Evolutionary conservation across 495 filamentous ascomycete genomes (phyloP).

Genomic region (Podospora comata): DNA sequence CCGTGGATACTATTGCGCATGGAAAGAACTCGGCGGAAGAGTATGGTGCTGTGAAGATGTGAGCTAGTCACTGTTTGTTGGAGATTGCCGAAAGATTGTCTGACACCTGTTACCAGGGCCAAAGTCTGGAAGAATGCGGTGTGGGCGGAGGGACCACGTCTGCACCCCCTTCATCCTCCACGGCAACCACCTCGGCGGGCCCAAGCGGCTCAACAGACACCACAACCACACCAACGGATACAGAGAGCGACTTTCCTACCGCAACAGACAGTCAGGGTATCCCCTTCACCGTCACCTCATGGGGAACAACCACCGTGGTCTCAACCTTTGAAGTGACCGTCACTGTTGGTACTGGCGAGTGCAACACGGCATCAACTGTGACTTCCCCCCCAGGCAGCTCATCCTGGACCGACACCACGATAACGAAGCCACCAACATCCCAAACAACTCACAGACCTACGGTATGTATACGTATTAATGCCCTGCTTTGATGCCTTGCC

Average conservation of each 20-base stretch:
- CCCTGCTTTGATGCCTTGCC: not conserved
- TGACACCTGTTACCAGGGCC: constrained; percentile 20
- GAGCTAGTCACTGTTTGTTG: constrained; percentile 1
- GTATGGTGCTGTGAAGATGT: constrained; percentile 35
- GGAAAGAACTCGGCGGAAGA: constrained; percentile 25
- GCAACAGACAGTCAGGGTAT: constrained; percentile 10
- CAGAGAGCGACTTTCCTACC: not conserved
- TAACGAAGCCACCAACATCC: constrained; percentile 2
- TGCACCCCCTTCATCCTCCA: not conserved
- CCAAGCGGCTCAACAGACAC: not conserved
- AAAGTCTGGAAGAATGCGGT: constrained; percentile 31
- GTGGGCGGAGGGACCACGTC: constrained; percentile 2
- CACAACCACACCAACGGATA: not conserved
- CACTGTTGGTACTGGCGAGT: constrained; percentile 6
- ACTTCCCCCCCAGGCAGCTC: not conserved
- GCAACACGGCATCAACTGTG: not conserved
- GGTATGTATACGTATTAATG: not conserved
- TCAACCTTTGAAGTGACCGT: constrained; percentile 16
- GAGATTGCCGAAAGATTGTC: not conserved
- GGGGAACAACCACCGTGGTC: constrained; percentile 17
- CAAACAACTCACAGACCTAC: not conserved
- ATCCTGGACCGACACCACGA: constrained; percentile 3
- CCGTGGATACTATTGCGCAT: constrained; percentile 30
- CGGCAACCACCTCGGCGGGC: not conserved
- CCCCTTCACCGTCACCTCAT: constrained; percentile 14